A percentile compares a stretch with the other conserved stretches of the same genome.
These are phyloP conservation scores for Xylariales sp. DNA, from an alignment of 2,329 filamentous ascomycete species.

Conservation along the genomic window DNA sequence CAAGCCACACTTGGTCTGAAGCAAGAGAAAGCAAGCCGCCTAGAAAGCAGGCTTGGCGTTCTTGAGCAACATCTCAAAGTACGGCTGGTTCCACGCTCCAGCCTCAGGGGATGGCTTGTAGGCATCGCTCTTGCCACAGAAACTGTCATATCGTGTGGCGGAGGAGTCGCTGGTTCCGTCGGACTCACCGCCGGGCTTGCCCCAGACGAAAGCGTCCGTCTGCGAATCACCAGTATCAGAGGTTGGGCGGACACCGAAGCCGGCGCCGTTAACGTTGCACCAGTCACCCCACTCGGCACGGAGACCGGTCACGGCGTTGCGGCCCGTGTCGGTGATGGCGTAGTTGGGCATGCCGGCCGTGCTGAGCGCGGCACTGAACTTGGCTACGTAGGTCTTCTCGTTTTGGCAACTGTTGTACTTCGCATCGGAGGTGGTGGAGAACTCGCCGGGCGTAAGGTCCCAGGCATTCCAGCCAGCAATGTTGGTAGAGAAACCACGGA, in stretches of 20 bases:
- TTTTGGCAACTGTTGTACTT: slow-evolving; percentile 43
- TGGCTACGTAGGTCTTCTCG: slow-evolving; percentile 50
- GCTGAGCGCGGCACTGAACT: slow-evolving; percentile 60
- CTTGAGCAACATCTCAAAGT: slow-evolving; percentile 48
- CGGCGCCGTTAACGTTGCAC: slow-evolving; percentile 52
- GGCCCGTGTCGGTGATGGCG: slow-evolving; percentile 16
- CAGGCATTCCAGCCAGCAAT: slow-evolving; percentile 53
- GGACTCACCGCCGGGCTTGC: slow-evolving; percentile 50
- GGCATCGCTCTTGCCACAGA: slow-evolving; percentile 47
- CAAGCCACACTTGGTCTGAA: no score
- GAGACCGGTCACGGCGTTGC: slow-evolving; percentile 39
- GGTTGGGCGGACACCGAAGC: slow-evolving; percentile 50
- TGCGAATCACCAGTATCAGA: slow-evolving; percentile 46
- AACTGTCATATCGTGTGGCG: slow-evolving; percentile 39
- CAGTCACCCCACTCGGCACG: slow-evolving; percentile 46
- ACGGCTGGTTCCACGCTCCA: slow-evolving; percentile 59
- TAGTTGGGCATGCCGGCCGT: slow-evolving; percentile 33
- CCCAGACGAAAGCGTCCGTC: slow-evolving; percentile 54
- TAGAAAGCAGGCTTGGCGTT: slow-evolving; percentile 46
- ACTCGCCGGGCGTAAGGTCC: slow-evolving; percentile 29
- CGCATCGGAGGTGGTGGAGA: slow-evolving; percentile 27
- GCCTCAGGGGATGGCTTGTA: slow-evolving; percentile 62
- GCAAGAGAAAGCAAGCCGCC: background rate
- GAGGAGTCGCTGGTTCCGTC: slow-evolving; percentile 29
- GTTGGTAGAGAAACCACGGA: slow-evolving; percentile 50